Evolutionary conservation across 2,329 filamentous ascomycete genomes (phyloP).

Genomic region (Ophiostoma quercus): DNA sequence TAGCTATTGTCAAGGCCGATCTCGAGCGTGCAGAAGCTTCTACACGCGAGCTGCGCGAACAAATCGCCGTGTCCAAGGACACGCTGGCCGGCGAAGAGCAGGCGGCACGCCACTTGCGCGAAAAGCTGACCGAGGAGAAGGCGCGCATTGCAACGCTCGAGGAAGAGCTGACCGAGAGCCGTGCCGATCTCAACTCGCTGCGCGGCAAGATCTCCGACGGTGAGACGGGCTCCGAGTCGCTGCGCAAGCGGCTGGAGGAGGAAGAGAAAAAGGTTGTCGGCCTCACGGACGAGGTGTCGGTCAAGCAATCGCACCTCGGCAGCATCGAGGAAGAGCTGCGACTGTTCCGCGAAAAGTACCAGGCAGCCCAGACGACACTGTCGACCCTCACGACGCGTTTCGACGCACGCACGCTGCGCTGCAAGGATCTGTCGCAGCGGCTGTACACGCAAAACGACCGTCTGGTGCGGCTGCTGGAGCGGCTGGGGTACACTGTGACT

Average conservation of each 20-base stretch:
- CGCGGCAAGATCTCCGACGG: constrained; percentile 71
- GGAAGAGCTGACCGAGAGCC: constrained; percentile 56
- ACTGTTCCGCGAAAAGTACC: constrained; percentile 60
- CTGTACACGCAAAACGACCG: constrained; percentile 81
- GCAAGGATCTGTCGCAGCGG: constrained; percentile 77
- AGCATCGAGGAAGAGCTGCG: constrained; percentile 71
- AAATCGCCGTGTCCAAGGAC: constrained; percentile 52
- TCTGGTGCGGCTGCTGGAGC: constrained; percentile 75
- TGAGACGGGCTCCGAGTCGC: constrained; percentile 73
- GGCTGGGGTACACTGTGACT: constrained; percentile 76
- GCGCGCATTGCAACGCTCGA: constrained; percentile 52
- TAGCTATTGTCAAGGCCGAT: constrained; percentile 57
- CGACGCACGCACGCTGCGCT: constrained; percentile 63
- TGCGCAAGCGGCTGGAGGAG: constrained; percentile 69
- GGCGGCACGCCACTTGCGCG: constrained; percentile 47
- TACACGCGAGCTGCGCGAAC: constrained; percentile 51
- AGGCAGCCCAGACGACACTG: constrained; percentile 49
- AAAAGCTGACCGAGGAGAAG: constrained; percentile 50
- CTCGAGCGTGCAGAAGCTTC: constrained; percentile 54
- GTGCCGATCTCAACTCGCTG: constrained; percentile 62
- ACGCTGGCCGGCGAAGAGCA: constrained; percentile 48
- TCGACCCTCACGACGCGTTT: constrained; percentile 52
- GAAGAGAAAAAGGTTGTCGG: constrained; percentile 66
- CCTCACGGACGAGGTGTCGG: constrained; percentile 57
- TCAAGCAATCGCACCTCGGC: constrained; percentile 69